Base-by-base conservation (phyloP, 768 basidiomycete species). In the Leccinum pellstonianum region DNA sequence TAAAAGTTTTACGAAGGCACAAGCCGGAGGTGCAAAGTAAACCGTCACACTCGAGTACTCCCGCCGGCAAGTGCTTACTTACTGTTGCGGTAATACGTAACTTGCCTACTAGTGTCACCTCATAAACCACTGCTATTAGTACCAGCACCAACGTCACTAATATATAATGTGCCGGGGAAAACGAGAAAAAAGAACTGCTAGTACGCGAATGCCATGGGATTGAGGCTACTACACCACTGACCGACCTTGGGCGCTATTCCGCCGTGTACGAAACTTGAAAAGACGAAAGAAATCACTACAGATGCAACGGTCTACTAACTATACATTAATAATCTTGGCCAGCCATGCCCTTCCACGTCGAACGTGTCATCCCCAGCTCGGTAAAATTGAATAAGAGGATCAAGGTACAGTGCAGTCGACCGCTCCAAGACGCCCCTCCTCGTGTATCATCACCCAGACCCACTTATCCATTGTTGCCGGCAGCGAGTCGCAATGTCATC, bases 401-500 rank as follows among this genome's bases (percentile, higher is more conserved):
- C 62, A 31, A 47, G 55, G 58, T 59, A 58, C 49, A 58, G 47
- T 41, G 62, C 59, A 58, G 54, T 54, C 31, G 38, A 15, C 38
- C 46, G 33, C 41, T 53, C 62, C 29, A 47, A 52, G 50, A 51
- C 56, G 11, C 15, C 17, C 55, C 31, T 11, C 33, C 33, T 15
- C 38, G 33, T 29, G 5, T 11, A 59, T 41, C n/a, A 19, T 23
- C 23, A 23, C 46, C 56, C 51, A 57, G 41, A 23, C 58, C 52
- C 47, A 33, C 41, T 56, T 17, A 66, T 61, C 56, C 51, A 38
- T 66, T 64, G 27, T 61, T 61, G 37, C 63, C 62, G 15, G 76
- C 70, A 58, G 79, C 74, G 62, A 87, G 77, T 52, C 86, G 84
- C 56, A 94, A 73, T 47, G 86, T 82, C 69, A 93, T 76, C 60